phyloP scores from a whole-genome alignment of 202 grass and related monocot species.

The Digitaria exilis region DNA sequence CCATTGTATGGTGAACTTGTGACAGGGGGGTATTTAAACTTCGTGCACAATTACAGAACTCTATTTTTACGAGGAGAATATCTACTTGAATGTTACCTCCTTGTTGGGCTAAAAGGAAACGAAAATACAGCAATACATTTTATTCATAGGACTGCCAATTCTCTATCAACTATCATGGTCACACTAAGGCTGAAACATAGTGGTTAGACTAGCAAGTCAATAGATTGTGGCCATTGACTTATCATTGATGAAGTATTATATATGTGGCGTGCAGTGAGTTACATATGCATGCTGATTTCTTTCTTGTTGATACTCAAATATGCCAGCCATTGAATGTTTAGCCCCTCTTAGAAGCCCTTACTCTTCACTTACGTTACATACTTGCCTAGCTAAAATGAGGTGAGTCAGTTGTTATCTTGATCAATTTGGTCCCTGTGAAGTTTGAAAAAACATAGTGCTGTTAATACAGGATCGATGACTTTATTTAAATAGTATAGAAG shows the following conservation, averaged over 20 bases:
- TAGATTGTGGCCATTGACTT: not conserved
- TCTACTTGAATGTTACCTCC: not conserved
- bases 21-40: not conserved
- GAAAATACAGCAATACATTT: not conserved
- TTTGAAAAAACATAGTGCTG: not conserved
- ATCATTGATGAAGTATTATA: not conserved
- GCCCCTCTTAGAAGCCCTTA: not conserved
- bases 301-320: not conserved
- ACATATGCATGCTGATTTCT: not conserved
- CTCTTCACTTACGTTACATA: not conserved
- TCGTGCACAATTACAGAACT: not conserved
- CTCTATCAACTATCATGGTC: not conserved
- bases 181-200: not conserved
- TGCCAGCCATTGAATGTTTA: not conserved
- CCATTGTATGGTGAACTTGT: not conserved
- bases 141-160: not conserved
- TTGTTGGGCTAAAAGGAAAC: not conserved
- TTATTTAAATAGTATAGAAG: not conserved
- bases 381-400: not conserved
- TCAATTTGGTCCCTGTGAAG: not conserved
- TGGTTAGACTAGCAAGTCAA: not conserved
- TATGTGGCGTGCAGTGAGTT: conserved; percentile 1
- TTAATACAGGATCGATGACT: not conserved
- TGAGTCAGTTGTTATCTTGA: not conserved
- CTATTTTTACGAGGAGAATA: not conserved